phyloP scores from a whole-genome alignment of 805 yeast species.

The Cyberlindnera mississippiensis region DNA sequence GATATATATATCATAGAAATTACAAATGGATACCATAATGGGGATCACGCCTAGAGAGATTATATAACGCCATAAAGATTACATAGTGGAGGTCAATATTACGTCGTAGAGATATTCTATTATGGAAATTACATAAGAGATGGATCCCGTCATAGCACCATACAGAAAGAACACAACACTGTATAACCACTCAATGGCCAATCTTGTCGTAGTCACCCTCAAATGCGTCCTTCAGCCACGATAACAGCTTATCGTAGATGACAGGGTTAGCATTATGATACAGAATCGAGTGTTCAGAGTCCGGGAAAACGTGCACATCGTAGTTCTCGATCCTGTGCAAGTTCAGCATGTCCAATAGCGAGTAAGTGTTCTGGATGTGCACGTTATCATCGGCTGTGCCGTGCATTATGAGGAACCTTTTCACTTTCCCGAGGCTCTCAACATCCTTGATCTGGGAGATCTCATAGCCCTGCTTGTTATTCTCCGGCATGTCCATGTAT shows the following conservation, averaged over 20 bases:
- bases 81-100: too few species aligned
- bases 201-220: constrained; percentile 39
- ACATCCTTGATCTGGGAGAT: constrained; percentile 54
- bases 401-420: constrained; percentile 85
- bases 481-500: constrained; percentile 80
- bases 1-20: too few species aligned
- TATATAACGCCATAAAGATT: too few species aligned
- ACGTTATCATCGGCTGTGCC: constrained; percentile 98
- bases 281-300: constrained; percentile 68
- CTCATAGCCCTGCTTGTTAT: constrained; percentile 61
- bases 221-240: constrained; percentile 66
- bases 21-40: too few species aligned
- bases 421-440: constrained; percentile 47
- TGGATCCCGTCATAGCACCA: too few species aligned
- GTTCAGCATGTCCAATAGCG: constrained; percentile 71
- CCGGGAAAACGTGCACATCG: constrained; percentile 78
- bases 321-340: constrained; percentile 71
- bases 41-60: too few species aligned
- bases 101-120: too few species aligned
- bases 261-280: constrained; percentile 69
- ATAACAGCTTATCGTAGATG: constrained; percentile 61
- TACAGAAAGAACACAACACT: too few species aligned
- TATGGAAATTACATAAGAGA: too few species aligned
- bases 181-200: constrained; percentile 7
- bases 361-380: constrained; percentile 85